These are phyloP conservation scores for Tetrapisispora pingtungensis DNA, from an alignment of 805 yeast genomes.

Conservation along the genomic window DNA sequence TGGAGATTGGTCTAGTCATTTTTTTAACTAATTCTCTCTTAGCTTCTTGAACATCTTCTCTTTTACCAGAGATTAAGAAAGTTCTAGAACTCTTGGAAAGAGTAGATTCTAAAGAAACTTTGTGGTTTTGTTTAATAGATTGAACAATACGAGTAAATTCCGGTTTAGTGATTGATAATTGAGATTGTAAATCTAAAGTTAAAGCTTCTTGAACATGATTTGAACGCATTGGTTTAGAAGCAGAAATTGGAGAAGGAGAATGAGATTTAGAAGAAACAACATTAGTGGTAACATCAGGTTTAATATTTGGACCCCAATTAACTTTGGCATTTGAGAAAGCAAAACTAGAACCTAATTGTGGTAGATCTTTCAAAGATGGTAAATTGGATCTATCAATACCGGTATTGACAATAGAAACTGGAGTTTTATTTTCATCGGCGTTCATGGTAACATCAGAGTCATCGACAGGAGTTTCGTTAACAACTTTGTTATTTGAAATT, in stretches of 20 bases:
- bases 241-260: slow-evolving; percentile 15
- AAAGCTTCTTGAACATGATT: slow-evolving; percentile 69
- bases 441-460: not conserved
- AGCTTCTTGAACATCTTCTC: slow-evolving; percentile 55
- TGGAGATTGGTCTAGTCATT: slow-evolving; percentile 62
- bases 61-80: slow-evolving; percentile 69
- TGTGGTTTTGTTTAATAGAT: slow-evolving; percentile 45
- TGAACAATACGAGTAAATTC: slow-evolving; percentile 62
- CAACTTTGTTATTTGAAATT: slow-evolving; percentile 1
- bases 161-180: slow-evolving; percentile 49
- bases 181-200: slow-evolving; percentile 60
- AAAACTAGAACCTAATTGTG: slow-evolving; percentile 49
- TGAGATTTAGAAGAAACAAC: slow-evolving; percentile 16
- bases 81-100: slow-evolving; percentile 72
- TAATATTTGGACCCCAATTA: slow-evolving; percentile 41
- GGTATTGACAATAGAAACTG: slow-evolving; percentile 3
- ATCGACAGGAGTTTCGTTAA: slow-evolving; percentile 3
- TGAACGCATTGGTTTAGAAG: slow-evolving; percentile 42
- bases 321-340: slow-evolving; percentile 22
- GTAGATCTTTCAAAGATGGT: slow-evolving; percentile 41
- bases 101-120: slow-evolving; percentile 73
- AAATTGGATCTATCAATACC: slow-evolving; percentile 8
- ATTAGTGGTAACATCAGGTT: slow-evolving; percentile 18
- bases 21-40: slow-evolving; percentile 66
- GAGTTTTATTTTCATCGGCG: slow-evolving; percentile 4